Evolutionary conservation across 306 rosid species (phyloP), one percentile per base, ranked within the genome.

Genomic region (Amphicarpaea edgeworthii): DNA sequence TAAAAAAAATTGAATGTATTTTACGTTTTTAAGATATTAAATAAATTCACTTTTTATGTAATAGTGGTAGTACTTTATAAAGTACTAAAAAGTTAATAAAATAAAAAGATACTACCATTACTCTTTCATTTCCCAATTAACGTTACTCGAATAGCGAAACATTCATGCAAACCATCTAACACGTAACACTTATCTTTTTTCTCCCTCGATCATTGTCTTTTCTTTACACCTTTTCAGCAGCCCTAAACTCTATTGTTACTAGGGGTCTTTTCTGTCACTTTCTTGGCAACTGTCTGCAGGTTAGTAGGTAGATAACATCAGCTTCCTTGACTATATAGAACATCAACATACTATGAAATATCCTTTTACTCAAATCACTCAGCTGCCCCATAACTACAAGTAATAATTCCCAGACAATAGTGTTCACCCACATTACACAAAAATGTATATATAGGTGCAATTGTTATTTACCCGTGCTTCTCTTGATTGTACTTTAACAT

Each of bases 261-360:
- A 67, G 77, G 80, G 8, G 21, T 12, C 49, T 66, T 78, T 41
- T 81, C 54, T 73, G 57, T 73, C 77, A 78, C 83, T 43, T 42
- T 79, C 75, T 77, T 37, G 59, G 69, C 53, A 65, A 59, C 37
- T 75, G 40, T 73, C 20, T 53, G 30, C 73, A 72, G 80, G 16
- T 28, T 14, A 20, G 38, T 77, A 68, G 70, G 62, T 77, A 43
- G 51, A 62, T n/a, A 72, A 61, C 83, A 59, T 73, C 72, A 78
- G 77, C 47, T 67, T 78, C 86, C 26, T 73, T 78, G 86, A 78
- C 86, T 55, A 73, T 19, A 77, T 49, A 12, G n/a, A 38, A 82
- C 73, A 72, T 66, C 79, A 80, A 62, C 78, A 42, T 23, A n/a
- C n/a, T n/a, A 61, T 42, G 77, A 60, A 78, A 73, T 66, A 83